Conservation (phyloP, 768 basidiomycete species). For the Termitomyces sp. region DNA sequence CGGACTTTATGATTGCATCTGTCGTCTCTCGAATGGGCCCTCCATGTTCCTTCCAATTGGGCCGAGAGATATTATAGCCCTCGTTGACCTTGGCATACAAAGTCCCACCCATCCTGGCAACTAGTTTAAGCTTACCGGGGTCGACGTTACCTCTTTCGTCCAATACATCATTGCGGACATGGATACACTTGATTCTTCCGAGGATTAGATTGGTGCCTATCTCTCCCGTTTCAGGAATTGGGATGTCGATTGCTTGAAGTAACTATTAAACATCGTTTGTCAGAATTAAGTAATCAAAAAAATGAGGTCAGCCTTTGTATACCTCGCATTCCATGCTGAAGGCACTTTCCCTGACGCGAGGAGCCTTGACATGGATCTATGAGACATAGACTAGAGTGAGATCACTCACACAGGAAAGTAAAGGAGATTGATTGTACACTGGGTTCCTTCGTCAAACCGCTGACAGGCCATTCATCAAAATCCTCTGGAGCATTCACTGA, state of each 20-base stretch:
- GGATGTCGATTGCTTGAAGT: constrained; percentile 34
- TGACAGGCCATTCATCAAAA: constrained; percentile 54
- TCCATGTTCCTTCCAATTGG: constrained; percentile 35
- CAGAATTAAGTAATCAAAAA: constrained; percentile 15
- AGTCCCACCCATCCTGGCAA: constrained; percentile 50
- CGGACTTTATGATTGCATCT: background rate
- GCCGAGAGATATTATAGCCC: constrained; percentile 53
- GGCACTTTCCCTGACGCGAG: constrained; percentile 58
- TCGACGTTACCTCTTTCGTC: constrained; percentile 36
- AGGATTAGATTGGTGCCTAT: constrained; percentile 39
- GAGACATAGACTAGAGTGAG: constrained; percentile 1
- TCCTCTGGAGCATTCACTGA: constrained; percentile 48
- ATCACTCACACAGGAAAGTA: background rate
- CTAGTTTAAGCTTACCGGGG: constrained; percentile 38
- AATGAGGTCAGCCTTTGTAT: background rate
- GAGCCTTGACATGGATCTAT: constrained; percentile 41
- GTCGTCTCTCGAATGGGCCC: constrained; percentile 2
- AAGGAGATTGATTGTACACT: constrained; percentile 39
- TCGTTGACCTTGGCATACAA: constrained; percentile 34
- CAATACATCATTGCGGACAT: constrained; percentile 51
- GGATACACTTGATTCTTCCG: constrained; percentile 50
- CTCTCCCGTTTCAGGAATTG: constrained; percentile 27
- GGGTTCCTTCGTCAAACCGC: constrained; percentile 50
- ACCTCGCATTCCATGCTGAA: constrained; percentile 60
- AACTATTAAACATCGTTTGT: constrained; percentile 27